These are phyloP conservation scores for Lojkania enalia DNA, from an alignment of 2,329 filamentous ascomycete species.

Conservation along the genomic window DNA sequence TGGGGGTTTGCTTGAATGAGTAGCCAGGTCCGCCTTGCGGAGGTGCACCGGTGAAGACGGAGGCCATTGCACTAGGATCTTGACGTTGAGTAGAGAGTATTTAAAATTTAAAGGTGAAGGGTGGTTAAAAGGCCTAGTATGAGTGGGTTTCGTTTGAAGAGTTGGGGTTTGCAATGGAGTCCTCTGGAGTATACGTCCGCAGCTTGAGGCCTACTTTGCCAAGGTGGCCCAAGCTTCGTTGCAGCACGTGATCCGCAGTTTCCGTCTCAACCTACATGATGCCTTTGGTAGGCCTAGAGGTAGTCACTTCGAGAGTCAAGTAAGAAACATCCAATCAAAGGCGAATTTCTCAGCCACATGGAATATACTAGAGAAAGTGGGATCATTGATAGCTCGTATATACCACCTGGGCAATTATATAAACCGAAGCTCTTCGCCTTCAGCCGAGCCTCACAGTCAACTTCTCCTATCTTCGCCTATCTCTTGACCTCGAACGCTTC, in stretches of 20 bases:
- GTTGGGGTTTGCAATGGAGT: neutral
- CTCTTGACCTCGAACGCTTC: conserved; percentile 28
- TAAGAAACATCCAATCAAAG: too few relatives aligned
- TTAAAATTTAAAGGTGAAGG: conserved; percentile 6
- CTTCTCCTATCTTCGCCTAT: conserved; percentile 6
- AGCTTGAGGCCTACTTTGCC: neutral
- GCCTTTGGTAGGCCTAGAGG: too few relatives aligned
- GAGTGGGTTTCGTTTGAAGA: conserved; percentile 3
- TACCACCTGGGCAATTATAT: too few relatives aligned
- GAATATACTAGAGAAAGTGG: too few relatives aligned
- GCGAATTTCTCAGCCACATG: too few relatives aligned
- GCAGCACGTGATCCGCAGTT: neutral
- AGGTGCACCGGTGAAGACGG: conserved; percentile 55
- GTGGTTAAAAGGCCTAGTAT: neutral
- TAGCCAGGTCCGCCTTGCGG: conserved; percentile 60
- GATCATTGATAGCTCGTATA: too few relatives aligned
- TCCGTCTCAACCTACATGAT: neutral
- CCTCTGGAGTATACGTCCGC: neutral
- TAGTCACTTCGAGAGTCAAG: too few relatives aligned
- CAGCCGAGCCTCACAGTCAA: too few relatives aligned
- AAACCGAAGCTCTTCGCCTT: too few relatives aligned
- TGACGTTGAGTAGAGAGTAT: neutral
- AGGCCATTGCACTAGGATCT: conserved; percentile 51
- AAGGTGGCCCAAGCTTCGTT: neutral
- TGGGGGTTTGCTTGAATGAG: conserved; percentile 61